Evolutionary conservation across 1,284 basidiomycete genomes (phyloP).

Genomic region (Moesziomyces sp.): DNA sequence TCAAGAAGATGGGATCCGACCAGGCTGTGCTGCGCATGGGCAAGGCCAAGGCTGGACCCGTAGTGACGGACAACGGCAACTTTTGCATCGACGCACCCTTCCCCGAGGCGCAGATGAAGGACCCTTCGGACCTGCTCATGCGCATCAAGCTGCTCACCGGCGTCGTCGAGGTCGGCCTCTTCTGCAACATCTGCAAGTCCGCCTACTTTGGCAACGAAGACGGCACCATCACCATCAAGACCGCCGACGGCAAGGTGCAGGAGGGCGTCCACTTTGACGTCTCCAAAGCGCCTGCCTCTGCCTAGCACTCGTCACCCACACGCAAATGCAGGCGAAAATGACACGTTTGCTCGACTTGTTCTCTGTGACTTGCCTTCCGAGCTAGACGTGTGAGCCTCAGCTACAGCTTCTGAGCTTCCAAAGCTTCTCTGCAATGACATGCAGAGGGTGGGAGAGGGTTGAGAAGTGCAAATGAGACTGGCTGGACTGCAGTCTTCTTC

Average conservation of each 20-base stretch:
- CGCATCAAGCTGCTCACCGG: slow-evolving; percentile 74
- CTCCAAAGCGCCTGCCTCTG: slow-evolving; percentile 21
- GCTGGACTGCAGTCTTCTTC: too few species aligned
- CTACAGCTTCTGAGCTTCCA: too few species aligned
- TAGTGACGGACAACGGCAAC: slow-evolving; percentile 85
- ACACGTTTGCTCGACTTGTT: too few species aligned
- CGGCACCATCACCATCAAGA: slow-evolving; percentile 59
- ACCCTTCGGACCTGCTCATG: slow-evolving; percentile 53
- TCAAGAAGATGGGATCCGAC: slow-evolving; percentile 58
- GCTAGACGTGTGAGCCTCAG: too few species aligned
- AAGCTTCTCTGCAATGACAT: too few species aligned
- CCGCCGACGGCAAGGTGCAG: slow-evolving; percentile 52
- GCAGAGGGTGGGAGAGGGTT: background rate
- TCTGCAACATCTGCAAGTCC: slow-evolving; percentile 88
- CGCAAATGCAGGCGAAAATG: background rate
- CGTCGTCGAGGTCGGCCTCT: slow-evolving; percentile 95
- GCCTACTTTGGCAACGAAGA: slow-evolving; percentile 90
- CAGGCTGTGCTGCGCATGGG: slow-evolving; percentile 61
- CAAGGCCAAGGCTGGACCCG: slow-evolving; percentile 82
- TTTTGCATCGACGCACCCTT: slow-evolving; percentile 65
- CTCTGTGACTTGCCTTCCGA: too few species aligned
- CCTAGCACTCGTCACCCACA: slow-evolving; percentile 6
- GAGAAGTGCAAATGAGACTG: too few species aligned
- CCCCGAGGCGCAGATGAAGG: slow-evolving; percentile 55
- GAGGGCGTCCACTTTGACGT: slow-evolving; percentile 48